Evolutionary conservation across 805 yeast genomes (phyloP), one percentile per base, ranked within the genome.

Genomic region (Candida nitratophila): DNA sequence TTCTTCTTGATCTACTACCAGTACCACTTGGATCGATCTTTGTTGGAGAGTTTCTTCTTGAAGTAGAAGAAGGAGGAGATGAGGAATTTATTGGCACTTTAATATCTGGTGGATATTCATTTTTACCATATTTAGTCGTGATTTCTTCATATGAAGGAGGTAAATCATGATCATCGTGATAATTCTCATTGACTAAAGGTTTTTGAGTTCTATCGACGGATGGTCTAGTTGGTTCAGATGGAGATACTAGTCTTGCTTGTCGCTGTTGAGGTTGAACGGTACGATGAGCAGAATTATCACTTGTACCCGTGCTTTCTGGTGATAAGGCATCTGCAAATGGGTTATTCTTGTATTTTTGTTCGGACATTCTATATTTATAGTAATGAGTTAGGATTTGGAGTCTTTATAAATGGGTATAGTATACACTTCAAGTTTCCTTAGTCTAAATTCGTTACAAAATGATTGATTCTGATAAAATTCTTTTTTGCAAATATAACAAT

Each of bases 81-180:
- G 37, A 19, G 3, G 37, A 34, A 34, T 45, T 49, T 26, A 44
- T 44, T 11, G 58, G 43, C 27, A 61, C 47, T 37, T 64, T 61
- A 51, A 78, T 79, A 49, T 79, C 86, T 47, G 69, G 66, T 43
- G 84, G 83, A 55, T 77, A 77, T 46, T 73, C 77, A 24, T 59
- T 47, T 36, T 56, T 63, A 11, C 64, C 55, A 27, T 64, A 61
- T 22, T 69, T 60, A n/a, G 79, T 79, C 2, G 86, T 80, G 19
- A 73, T 83, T 51, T 82, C 89, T 50, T 81, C 86, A 55, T 83
- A 82, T 0, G 87, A 70, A 8, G 89, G 88, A 6, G 87, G 86
- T 16, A 55, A 40, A 40, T 54, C 60, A 42, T 51, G 55, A 45
- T 53, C 60, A 42, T 54, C 58, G 24, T 45, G 48, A 37, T 56